Evolutionary conservation across 495 filamentous ascomycete species (phyloP).

Genomic region (Trichoderma gamsii): DNA sequence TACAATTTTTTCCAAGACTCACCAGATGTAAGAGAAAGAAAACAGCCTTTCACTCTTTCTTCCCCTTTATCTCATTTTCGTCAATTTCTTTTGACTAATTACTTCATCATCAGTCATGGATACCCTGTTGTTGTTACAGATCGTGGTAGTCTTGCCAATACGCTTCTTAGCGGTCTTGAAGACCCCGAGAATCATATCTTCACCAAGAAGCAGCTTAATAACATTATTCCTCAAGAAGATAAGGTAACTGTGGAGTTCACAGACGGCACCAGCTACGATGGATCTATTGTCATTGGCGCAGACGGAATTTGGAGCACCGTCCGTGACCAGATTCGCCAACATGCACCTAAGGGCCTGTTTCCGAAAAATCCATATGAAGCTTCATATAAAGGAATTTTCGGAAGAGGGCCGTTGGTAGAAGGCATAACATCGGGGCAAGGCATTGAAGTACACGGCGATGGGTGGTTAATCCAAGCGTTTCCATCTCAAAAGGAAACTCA

Average conservation of each 20-base stretch:
- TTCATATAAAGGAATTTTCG: too few species aligned
- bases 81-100: too few species aligned
- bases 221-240: conserved; percentile 23
- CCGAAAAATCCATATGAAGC: too few species aligned
- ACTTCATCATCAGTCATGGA: conserved; percentile 12
- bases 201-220: conserved; percentile 29
- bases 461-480: not conserved
- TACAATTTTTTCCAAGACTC: too few species aligned
- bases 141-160: conserved; percentile 30
- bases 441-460: too few species aligned
- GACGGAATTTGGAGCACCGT: conserved; percentile 47
- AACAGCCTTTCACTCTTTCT: too few species aligned
- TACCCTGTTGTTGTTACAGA: conserved; percentile 23
- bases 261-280: conserved; percentile 37
- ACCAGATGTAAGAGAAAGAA: too few species aligned
- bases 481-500: too few species aligned
- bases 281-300: conserved; percentile 46
- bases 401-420: too few species aligned
- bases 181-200: conserved; percentile 27
- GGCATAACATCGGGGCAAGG: too few species aligned
- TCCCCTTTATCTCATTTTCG: too few species aligned
- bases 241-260: conserved; percentile 30
- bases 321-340: conserved; percentile 34
- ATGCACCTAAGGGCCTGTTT: too few species aligned
- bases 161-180: conserved; percentile 33